Base-by-base conservation (phyloP, 345 rosid species). In the Lumnitzera littorea region DNA sequence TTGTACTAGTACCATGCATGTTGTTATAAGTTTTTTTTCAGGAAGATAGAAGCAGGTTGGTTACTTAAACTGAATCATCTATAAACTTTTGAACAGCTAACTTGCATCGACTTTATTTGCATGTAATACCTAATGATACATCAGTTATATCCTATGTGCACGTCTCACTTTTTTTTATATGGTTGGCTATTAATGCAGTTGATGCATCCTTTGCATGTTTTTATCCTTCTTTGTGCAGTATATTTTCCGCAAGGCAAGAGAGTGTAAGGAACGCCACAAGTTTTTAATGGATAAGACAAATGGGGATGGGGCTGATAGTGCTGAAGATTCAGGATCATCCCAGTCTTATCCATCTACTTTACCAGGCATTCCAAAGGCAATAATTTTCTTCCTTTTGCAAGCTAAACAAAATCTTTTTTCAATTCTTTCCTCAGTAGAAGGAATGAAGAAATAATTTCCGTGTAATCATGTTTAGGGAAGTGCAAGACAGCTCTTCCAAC, bases 301-400 rank as follows among this genome's bases (percentile, higher is more conserved):
- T 67, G 88, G 94, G 64, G 99, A 95, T 76, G 99, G 96, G 13
- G 92, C 92, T 70, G 99, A 95, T 68, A 95, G 98, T 74, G 96
- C 96, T 64, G 99, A 95, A 72, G 99, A 95, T 78, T 95, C 96
- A 48, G 96, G 98, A 58, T 84, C 94, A 69, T 95, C 96, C 64
- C 98, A 87, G 81, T 78, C 99, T 72, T 95, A 95, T 74, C 99
- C 99, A 57, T 94, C 99, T 66, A 88, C 98, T 62, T 80, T 95
- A 72, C 99, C 99, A 70, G 99, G 99, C 81, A 95, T 95, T 50
- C 99, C 99, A 4, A 88, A 88, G 98, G 99, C 80, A 71, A 64
- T 67, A 57, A 53, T 57, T 24, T 69, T 62, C 57, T 29, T 57
- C 57, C 20, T 3, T 27, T 50, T 57, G 43, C 43, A 36, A 36